These are phyloP conservation scores for Cryptococcus hybrid DNA, from an alignment of 1,284 basidiomycete genomes.

Conservation along the genomic window DNA sequence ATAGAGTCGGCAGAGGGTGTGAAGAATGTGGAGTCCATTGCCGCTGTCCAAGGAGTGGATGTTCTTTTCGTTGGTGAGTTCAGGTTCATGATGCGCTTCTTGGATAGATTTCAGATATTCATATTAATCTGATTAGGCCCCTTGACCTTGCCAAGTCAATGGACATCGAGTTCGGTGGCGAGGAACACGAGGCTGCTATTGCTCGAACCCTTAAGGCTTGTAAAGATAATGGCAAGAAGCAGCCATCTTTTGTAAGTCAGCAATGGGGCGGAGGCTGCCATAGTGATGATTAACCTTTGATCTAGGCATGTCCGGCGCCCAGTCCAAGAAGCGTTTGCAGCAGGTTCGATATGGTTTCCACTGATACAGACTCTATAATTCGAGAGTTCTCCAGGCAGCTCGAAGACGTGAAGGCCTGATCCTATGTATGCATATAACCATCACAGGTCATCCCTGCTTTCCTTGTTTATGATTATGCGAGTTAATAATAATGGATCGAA, in stretches of 20 bases:
- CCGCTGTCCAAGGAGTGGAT: conserved; percentile 62
- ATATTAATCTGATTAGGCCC: conserved; percentile 41
- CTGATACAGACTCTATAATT: conserved; percentile 14
- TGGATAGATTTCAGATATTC: too few species aligned
- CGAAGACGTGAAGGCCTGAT: too few species aligned
- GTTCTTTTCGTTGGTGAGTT: conserved; percentile 60
- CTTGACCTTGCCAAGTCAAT: conserved; percentile 58
- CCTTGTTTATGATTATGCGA: too few species aligned
- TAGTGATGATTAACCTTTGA: too few species aligned
- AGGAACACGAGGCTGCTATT: conserved; percentile 57
- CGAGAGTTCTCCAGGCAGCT: too few species aligned
- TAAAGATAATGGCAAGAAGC: conserved; percentile 60
- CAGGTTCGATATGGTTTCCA: conserved; percentile 55
- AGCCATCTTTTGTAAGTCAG: conserved; percentile 53
- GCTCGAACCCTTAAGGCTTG: conserved; percentile 58
- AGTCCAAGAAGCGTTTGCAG: conserved; percentile 52
- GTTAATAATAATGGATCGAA: too few species aligned
- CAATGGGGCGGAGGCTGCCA: too few species aligned
- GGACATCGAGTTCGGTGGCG: conserved; percentile 26
- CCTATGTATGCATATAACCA: too few species aligned
- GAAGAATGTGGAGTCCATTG: conserved; percentile 62
- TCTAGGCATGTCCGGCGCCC: too few species aligned
- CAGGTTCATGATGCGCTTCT: too few species aligned
- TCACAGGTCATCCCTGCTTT: too few species aligned
- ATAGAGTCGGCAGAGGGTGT: conserved; percentile 65